Evolutionary conservation across 2,329 filamentous ascomycete species (phyloP), one percentile per base, ranked within the genome.

Genomic region (Fusarium verticillioides): DNA sequence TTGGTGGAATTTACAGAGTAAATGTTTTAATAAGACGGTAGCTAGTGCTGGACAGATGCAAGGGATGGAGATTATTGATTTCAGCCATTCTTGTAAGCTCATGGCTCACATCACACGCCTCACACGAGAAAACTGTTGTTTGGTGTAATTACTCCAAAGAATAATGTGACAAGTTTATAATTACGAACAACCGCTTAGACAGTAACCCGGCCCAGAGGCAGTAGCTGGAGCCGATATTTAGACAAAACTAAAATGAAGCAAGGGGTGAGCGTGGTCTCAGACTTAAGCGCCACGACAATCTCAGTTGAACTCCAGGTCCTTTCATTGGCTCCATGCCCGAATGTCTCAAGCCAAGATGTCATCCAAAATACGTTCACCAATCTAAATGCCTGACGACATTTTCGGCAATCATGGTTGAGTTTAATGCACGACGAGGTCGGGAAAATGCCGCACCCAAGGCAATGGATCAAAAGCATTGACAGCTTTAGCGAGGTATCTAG

Each of bases 91-190:
- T 15, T 30, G 15, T 26, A 13, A 6, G 11, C 30, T 32, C 4
- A 32, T 12, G 30, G 11, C 30, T 32, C 30, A 32, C 30, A 32
- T 32, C 30, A 32, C 30, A 11, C 30, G 30, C 30, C 30, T 32
- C 30, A 32, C 4, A 32, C 30, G 11, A 46, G 9, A 21, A 21
- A 44, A 28, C 26, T 28, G 5, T 19, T 26, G 10, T 18, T 44
- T 12, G 9, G 1, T 18, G 11, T 2, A 19, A 19, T 1, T 13
- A 44, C 23, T 44, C 3, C 1, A 5, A 10, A 26, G 10, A 19
- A 26, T 8, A 4, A 44, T 26, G 5, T 4, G 7, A 12, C 11
- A 5, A 12, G 2, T 26, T 8, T 13, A 23, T 9, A 13, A 44
- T 4, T 44, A 7, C 7, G 5, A 26, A 18, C 23, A 13, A 13